Base-by-base conservation (phyloP, 768 basidiomycete genomes). In the Suillus luteus region DNA sequence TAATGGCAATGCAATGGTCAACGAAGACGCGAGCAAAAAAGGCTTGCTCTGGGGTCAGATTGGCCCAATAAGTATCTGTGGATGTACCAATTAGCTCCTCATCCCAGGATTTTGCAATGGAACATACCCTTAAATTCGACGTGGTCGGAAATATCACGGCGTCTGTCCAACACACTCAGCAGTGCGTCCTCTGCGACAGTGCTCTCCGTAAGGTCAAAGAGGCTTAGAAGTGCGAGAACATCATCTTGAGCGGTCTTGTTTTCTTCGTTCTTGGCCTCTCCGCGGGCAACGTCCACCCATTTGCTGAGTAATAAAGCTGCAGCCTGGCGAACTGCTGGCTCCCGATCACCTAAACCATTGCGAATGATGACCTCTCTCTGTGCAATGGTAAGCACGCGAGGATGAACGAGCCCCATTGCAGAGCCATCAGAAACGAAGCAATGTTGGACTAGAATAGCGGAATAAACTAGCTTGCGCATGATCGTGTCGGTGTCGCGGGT, bases 341-440 rank as follows among this genome's bases (percentile, higher is more conserved):
- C 94, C 33, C 96, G 85, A 75, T 98, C 96, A 0, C 92, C 89
- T 3, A 98, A 80, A 2, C 96, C 96, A 70, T 91, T 87, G 22
- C 85, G 83, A 2, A 96, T 86, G 55, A 96, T 84, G 27, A 85
- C 78, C 69, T 94, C 91, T 12, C 95, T 81, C 69, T 96, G 92
- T 0, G 83, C 77, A 33, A 92, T 86, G 2, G 83, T 84, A 44
- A 98, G 79, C 3, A 80, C 80, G 3, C 83, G 80, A 1, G 90
- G 90, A 65, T 95, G 86, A 1, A 86, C 82, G 2, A 83, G 76
- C 1, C 86, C 86, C 55, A 87, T 81, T 67, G 66, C 80, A 75
- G 44, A 73, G 4, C 65, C 66, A 19, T 75, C 72, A 2, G 62
- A 40, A 15, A 64, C 66, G 14, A 68, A 78, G 66, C 81, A 82